A percentile compares a stretch with the other conserved stretches of the same genome.
These are phyloP conservation scores for Apiotrichum porosum DNA, from an alignment of 1,284 basidiomycete genomes.

Conservation along the genomic window DNA sequence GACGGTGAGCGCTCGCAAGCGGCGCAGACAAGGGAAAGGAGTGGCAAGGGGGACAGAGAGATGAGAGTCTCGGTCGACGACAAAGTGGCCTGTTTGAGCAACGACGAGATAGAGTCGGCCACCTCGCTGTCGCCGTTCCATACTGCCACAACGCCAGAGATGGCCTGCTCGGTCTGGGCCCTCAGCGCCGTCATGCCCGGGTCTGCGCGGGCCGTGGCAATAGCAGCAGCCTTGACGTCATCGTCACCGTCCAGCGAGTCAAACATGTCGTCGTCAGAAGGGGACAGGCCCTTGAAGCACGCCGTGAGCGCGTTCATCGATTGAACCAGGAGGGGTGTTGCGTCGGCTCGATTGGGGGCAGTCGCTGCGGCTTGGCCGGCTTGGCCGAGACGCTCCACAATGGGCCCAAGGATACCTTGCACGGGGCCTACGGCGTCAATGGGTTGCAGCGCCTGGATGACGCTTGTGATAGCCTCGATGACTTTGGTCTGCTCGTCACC, in stretches of 20 bases:
- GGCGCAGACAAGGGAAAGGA: constrained; percentile 69
- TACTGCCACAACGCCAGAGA: constrained; percentile 60
- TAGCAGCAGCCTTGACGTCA: constrained; percentile 48
- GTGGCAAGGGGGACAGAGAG: constrained; percentile 68
- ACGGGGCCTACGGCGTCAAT: constrained; percentile 69
- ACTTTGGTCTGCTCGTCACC: constrained; percentile 84
- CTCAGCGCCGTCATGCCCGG: constrained; percentile 60
- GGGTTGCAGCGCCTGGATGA: constrained; percentile 78
- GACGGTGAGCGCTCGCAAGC: constrained; percentile 69
- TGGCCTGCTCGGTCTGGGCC: constrained; percentile 58
- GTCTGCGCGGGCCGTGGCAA: constrained; percentile 62
- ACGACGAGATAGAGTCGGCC: constrained; percentile 53
- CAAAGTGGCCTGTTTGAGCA: constrained; percentile 39
- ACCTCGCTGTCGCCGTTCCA: constrained; percentile 73
- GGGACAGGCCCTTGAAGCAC: constrained; percentile 75
- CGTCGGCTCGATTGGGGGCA: constrained; percentile 16
- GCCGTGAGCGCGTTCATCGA: constrained; percentile 71
- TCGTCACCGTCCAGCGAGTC: constrained; percentile 49
- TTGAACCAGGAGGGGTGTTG: constrained; percentile 47
- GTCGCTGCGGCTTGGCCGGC: constrained; percentile 54
- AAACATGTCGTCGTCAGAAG: constrained; percentile 63
- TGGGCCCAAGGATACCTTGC: constrained; percentile 73
- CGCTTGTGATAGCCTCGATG: constrained; percentile 79
- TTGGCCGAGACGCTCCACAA: constrained; percentile 63
- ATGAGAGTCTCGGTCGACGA: constrained; percentile 58